Evolutionary conservation across 305 asterid species (phyloP).

Genomic region (Plantago lanceolata): DNA sequence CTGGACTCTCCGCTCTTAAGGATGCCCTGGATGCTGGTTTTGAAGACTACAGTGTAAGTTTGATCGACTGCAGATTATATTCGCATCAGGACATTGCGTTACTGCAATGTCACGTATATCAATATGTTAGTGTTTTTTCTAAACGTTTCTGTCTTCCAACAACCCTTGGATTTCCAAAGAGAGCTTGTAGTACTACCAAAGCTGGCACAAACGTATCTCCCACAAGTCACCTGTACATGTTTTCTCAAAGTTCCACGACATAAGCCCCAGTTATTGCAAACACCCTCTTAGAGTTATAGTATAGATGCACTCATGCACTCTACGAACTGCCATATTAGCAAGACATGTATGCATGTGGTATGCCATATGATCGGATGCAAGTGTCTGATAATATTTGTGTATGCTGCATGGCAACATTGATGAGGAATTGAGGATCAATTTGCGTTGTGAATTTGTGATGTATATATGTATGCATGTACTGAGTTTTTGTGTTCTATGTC

Average conservation of each 20-base stretch:
- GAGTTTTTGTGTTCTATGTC: background rate
- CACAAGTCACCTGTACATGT: background rate
- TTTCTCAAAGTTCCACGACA: background rate
- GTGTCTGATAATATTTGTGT: too few species aligned
- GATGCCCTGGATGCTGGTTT: conserved; percentile 83
- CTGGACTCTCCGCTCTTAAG: conserved; percentile 78
- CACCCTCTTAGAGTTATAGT: background rate
- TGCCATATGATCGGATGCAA: too few species aligned
- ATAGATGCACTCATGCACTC: too few species aligned
- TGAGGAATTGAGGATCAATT: background rate
- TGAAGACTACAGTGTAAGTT: conserved; percentile 76
- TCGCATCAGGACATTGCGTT: background rate
- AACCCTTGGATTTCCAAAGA: background rate
- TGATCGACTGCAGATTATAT: background rate
- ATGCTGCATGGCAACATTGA: background rate
- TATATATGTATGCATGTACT: background rate
- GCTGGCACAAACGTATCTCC: too few species aligned
- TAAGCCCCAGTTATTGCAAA: background rate
- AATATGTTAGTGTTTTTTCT: too few species aligned
- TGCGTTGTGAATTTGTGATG: background rate
- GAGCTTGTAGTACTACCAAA: background rate
- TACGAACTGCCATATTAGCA: background rate
- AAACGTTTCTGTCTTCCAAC: background rate
- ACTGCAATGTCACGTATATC: background rate
- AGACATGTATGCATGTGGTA: too few species aligned